Conservation (phyloP, 768 basidiomycete genomes). For the Boletus edulis region DNA sequence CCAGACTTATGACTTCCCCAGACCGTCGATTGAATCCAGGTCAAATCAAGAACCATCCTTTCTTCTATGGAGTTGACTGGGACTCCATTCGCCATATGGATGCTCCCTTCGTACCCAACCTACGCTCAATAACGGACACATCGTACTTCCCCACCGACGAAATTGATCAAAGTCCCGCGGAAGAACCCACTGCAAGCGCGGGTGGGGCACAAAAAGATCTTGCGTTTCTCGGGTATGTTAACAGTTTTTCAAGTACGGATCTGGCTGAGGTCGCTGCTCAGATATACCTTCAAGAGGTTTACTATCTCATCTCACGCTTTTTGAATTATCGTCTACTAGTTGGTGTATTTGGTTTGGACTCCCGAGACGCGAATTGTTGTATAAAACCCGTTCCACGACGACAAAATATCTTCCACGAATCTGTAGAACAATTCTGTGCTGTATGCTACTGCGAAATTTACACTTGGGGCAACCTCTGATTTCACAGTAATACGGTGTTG, state of each 20-base stretch:
- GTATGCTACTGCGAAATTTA: background rate
- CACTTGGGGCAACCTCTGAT: too few species aligned
- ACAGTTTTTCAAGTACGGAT: background rate
- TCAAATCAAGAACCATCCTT: conserved; percentile 87
- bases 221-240: conserved; percentile 61
- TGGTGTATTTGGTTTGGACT: background rate
- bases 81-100: conserved; percentile 81
- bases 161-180: conserved; percentile 70
- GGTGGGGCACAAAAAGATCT: conserved; percentile 52
- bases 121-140: conserved; percentile 91
- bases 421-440: background rate
- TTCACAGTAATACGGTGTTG: too few species aligned
- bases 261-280: conserved; percentile 26
- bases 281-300: conserved; percentile 82
- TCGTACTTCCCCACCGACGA: conserved; percentile 99
- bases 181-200: conserved; percentile 36
- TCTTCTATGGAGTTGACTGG: conserved; percentile 98
- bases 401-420: background rate
- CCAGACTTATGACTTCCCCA: conserved; percentile 78
- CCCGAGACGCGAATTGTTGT: background rate
- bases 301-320: conserved; percentile 58
- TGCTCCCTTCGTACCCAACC: conserved; percentile 93
- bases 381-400: background rate
- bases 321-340: conserved; percentile 20
- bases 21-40: conserved; percentile 79